Evolutionary conservation across 1,284 basidiomycete genomes (phyloP).

Genomic region (Dichomitus squalens): DNA sequence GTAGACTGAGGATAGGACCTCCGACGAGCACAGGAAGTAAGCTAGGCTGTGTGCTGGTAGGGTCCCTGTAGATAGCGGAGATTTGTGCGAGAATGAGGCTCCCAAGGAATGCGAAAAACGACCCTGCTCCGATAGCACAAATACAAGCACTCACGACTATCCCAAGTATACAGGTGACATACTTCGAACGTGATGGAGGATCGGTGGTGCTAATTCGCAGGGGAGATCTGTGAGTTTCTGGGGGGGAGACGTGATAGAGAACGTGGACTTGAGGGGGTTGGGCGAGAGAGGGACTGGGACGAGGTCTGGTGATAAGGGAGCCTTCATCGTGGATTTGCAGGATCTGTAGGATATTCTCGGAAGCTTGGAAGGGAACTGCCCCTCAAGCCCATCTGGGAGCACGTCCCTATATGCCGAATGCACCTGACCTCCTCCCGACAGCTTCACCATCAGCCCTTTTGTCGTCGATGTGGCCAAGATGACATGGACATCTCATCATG

Average conservation of each 20-base stretch:
- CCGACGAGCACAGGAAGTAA: background rate
- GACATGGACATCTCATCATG: background rate
- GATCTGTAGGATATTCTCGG: background rate
- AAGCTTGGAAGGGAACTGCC: background rate
- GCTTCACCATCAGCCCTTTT: background rate
- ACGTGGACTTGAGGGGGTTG: background rate
- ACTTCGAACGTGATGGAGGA: background rate
- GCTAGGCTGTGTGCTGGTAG: background rate
- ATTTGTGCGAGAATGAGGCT: background rate
- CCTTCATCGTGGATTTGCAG: background rate
- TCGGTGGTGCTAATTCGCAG: background rate
- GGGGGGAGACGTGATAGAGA: background rate
- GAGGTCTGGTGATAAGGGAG: background rate
- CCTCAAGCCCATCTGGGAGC: background rate
- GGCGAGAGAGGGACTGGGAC: background rate
- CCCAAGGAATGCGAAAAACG: background rate
- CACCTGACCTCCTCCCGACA: background rate
- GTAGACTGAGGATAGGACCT: background rate
- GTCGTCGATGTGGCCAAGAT: background rate
- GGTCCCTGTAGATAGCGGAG: background rate
- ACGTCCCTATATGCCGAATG: background rate
- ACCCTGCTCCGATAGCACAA: background rate
- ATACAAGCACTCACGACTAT: background rate
- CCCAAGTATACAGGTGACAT: background rate
- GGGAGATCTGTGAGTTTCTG: background rate